These are phyloP conservation scores for Tulasnella sp. DNA, from an alignment of 768 basidiomycete species.

Conservation along the genomic window DNA sequence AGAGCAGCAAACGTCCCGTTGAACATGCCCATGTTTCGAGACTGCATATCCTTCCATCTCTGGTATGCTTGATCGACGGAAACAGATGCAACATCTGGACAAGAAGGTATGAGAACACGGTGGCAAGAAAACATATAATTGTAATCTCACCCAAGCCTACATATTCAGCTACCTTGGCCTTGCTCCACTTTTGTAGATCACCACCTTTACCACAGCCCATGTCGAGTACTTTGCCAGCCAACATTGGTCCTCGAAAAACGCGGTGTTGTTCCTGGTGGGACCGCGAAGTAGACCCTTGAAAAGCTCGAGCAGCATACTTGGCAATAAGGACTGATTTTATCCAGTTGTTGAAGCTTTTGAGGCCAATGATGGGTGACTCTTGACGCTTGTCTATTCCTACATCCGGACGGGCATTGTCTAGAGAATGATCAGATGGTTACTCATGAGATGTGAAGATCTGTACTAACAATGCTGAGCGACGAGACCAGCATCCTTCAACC, in stretches of 20 bases:
- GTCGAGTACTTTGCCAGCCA: constrained; percentile 71
- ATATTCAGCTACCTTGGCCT: constrained; percentile 67
- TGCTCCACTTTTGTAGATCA: constrained; percentile 89
- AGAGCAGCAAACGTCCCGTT: constrained; percentile 70
- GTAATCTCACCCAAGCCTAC: constrained; percentile 59
- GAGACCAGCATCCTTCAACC: constrained; percentile 54
- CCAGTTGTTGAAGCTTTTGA: constrained; percentile 99
- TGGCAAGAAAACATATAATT: not conserved
- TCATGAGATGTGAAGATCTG: not conserved
- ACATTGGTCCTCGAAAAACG: not conserved
- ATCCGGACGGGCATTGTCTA: constrained; percentile 89
- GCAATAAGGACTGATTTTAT: constrained; percentile 94
- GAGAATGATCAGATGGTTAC: not conserved
- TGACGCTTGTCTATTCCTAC: constrained; percentile 73
- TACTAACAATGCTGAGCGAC: constrained; percentile 71
- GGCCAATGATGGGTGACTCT: constrained; percentile 87
- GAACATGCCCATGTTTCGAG: constrained; percentile 29
- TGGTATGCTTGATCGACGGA: constrained; percentile 79
- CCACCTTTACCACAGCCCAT: constrained; percentile 99
- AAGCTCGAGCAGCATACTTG: constrained; percentile 66
- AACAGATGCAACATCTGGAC: constrained; percentile 71
- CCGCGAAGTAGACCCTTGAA: constrained; percentile 29
- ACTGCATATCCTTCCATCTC: constrained; percentile 43
- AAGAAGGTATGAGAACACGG: not conserved
- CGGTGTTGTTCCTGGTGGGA: not conserved